Evolutionary conservation across 768 basidiomycete species (phyloP).

Genomic region (Phaffia tasmanica): DNA sequence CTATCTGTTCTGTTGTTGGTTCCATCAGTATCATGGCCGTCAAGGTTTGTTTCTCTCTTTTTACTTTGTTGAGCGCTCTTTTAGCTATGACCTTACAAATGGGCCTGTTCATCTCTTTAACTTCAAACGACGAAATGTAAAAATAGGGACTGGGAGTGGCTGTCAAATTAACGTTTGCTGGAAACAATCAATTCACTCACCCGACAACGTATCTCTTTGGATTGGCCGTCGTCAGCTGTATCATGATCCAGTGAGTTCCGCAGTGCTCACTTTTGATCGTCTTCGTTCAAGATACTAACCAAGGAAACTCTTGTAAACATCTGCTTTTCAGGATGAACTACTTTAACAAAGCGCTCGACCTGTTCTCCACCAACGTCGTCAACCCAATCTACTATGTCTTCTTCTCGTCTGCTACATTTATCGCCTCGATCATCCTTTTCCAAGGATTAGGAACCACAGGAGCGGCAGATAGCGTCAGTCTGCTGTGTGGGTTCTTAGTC

Average conservation of each 20-base stretch:
- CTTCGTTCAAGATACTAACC: not conserved
- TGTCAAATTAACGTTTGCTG: constrained; percentile 80
- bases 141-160: constrained; percentile 77
- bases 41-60: constrained; percentile 45
- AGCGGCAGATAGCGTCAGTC: constrained; percentile 68
- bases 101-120: not conserved
- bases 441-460: constrained; percentile 89
- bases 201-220: constrained; percentile 95
- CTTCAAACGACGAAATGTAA: no score
- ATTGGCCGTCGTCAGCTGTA: constrained; percentile 66
- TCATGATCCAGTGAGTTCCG: constrained; percentile 42
- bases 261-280: not conserved
- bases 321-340: constrained; percentile 37
- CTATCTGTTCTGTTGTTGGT: constrained; percentile 91
- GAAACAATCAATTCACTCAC: constrained; percentile 89
- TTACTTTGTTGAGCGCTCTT: not conserved
- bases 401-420: constrained; percentile 84
- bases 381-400: constrained; percentile 98
- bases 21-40: constrained; percentile 98
- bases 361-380: constrained; percentile 92
- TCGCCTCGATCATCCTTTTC: constrained; percentile 92
- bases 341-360: constrained; percentile 96
- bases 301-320: not conserved
- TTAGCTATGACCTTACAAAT: not conserved
- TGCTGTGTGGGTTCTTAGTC: constrained; percentile 77